Conservation (phyloP, 2,329 filamentous ascomycete genomes). For the Aureobasidium subglaciale region DNA sequence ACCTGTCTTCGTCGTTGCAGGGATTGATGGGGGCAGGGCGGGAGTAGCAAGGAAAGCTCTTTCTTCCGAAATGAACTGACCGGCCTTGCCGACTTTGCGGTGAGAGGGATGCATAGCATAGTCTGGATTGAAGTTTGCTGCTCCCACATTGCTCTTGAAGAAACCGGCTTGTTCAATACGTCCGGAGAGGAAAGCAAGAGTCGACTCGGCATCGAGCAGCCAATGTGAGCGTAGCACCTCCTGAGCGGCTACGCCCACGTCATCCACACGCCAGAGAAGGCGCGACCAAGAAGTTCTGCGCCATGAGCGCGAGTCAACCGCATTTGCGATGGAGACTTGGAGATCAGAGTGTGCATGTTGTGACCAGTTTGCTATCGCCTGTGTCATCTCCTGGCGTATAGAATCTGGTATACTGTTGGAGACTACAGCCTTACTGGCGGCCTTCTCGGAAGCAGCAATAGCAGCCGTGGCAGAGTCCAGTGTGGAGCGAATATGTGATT, state of each 20-base stretch:
- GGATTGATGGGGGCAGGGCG: slow-evolving; percentile 18
- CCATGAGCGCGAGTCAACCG: slow-evolving; percentile 72
- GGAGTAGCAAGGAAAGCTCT: not conserved
- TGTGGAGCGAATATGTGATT: slow-evolving; percentile 59
- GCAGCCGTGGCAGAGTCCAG: slow-evolving; percentile 48
- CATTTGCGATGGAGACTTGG: slow-evolving; percentile 68
- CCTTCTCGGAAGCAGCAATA: slow-evolving; percentile 45
- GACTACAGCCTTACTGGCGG: slow-evolving; percentile 27
- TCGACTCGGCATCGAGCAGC: slow-evolving; percentile 69
- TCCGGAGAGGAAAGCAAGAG: slow-evolving; percentile 75
- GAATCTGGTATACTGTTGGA: slow-evolving; percentile 35
- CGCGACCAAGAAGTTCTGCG: slow-evolving; percentile 86
- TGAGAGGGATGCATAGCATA: slow-evolving; percentile 8
- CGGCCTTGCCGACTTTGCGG: slow-evolving; percentile 1
- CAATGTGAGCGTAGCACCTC: slow-evolving; percentile 73
- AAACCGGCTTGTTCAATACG: slow-evolving; percentile 61
- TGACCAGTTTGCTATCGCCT: slow-evolving; percentile 63
- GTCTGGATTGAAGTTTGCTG: slow-evolving; percentile 13
- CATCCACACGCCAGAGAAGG: slow-evolving; percentile 88
- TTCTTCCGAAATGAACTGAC: slow-evolving; percentile 21
- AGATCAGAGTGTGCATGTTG: slow-evolving; percentile 76
- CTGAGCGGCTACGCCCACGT: slow-evolving; percentile 74
- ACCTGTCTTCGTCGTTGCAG: slow-evolving; percentile 15
- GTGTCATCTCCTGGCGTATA: slow-evolving; percentile 46
- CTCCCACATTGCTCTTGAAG: slow-evolving; percentile 7